These are phyloP conservation scores for Naganishia antarctica DNA, from an alignment of 768 basidiomycete species.

Conservation along the genomic window DNA sequence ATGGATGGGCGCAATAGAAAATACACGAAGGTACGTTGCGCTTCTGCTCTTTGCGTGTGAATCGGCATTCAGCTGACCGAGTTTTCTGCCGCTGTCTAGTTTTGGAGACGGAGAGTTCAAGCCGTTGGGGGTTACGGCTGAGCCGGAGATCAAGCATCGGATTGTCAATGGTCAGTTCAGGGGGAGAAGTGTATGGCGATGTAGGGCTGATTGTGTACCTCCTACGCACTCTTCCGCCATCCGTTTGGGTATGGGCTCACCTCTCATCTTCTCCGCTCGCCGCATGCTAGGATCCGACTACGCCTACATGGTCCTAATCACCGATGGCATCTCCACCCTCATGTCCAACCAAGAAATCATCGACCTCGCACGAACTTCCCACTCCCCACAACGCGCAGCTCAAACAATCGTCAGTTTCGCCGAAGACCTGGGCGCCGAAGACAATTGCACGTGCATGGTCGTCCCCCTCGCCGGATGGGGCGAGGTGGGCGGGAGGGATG, in stretches of 20 bases:
- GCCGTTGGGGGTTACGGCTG: conserved; percentile 82
- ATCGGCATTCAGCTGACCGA: conserved; percentile 1
- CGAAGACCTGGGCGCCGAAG: conserved; percentile 79
- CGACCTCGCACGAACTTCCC: conserved; percentile 71
- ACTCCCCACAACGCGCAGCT: conserved; percentile 74
- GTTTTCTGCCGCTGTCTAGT: conserved; percentile 51
- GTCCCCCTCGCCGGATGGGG: conserved; percentile 93
- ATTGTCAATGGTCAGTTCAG: conserved; percentile 63
- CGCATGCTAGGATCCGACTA: conserved; percentile 70
- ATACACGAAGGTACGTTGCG: conserved; percentile 75
- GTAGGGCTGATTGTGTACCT: too few relatives aligned
- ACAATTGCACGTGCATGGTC: conserved; percentile 86
- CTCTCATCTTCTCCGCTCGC: conserved; percentile 35
- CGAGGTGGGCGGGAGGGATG: conserved; percentile 69
- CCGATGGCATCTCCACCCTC: conserved; percentile 86
- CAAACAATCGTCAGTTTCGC: conserved; percentile 75
- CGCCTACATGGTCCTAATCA: conserved; percentile 81
- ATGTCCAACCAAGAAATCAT: conserved; percentile 91
- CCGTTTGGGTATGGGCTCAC: too few relatives aligned
- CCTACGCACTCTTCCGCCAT: too few relatives aligned
- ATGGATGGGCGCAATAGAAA: conserved; percentile 92
- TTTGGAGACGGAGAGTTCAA: conserved; percentile 86
- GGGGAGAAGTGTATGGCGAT: too few relatives aligned
- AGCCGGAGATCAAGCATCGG: conserved; percentile 76
- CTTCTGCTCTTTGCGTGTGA: conserved; percentile 31